phyloP scores from a whole-genome alignment of 768 basidiomycete species.

The Zangia roseola region DNA sequence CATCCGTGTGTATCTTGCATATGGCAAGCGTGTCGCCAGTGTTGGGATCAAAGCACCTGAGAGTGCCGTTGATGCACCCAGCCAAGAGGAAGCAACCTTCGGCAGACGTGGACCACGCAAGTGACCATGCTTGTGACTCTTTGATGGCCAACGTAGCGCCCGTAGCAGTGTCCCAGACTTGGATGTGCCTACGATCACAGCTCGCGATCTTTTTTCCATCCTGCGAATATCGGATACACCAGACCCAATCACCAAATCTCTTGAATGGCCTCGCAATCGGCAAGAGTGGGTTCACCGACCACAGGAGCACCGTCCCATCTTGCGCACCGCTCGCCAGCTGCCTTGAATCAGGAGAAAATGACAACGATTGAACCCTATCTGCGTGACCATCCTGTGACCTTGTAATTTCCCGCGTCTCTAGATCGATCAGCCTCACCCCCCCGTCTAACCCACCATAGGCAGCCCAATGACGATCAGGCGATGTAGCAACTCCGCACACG shows the following conservation, averaged over 20 bases:
- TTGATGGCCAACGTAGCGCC: not conserved
- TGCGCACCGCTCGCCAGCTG: constrained; percentile 15
- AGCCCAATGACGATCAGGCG: constrained; percentile 11
- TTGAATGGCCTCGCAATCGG: constrained; percentile 5
- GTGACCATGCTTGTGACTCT: constrained; percentile 21
- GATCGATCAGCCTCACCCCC: constrained; percentile 7
- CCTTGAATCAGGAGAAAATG: constrained; percentile 19
- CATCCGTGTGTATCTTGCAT: constrained; percentile 15
- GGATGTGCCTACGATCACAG: constrained; percentile 17
- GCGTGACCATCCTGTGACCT: no score
- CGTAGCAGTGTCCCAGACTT: constrained; percentile 14
- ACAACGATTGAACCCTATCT: constrained; percentile 9
- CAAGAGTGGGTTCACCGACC: constrained; percentile 13
- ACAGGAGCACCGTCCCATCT: constrained; percentile 17
- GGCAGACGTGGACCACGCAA: constrained; percentile 15
- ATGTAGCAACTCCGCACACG: constrained; percentile 2
- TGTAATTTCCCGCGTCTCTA: no score
- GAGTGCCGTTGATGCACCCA: constrained; percentile 16
- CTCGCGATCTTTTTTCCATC: constrained; percentile 20
- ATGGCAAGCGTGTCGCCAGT: constrained; percentile 1
- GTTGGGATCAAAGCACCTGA: constrained; percentile 12
- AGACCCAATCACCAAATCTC: constrained; percentile 12
- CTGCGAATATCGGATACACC: constrained; percentile 20
- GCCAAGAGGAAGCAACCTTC: constrained; percentile 14
- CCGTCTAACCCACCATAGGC: constrained; percentile 18